Base-by-base conservation (phyloP, 129 eudicot genomes). In the Kitagawia praeruptora region DNA sequence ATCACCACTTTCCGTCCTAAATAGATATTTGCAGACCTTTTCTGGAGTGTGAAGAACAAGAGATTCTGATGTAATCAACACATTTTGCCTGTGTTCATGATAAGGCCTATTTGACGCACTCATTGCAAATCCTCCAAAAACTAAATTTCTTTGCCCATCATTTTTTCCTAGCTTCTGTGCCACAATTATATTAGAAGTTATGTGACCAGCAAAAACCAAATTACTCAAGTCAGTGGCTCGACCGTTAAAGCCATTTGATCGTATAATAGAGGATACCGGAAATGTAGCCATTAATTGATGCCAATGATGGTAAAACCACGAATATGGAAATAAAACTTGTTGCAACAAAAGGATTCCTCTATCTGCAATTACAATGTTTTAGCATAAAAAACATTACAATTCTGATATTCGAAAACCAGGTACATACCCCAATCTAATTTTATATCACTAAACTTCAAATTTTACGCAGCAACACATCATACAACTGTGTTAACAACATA, bases 1-100 rank as follows among this genome's bases (percentile, higher is more conserved):
- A 75, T 86, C 92, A 67, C 92, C 96, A 48, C 31, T 85, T 56
- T 90, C 96, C 3, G 96, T 87, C 85, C 88, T 78, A 75, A 95
- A 90, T 48, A 80, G 87, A 76, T 89, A 95, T 48, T 81, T 83
- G 48, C 87, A 85, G 42, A 80, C 86, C 38, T 82, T 83, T 53
- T 83, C 78, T 23, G 58, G 82, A 23, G 85, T 80, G 82, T 87
- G 87, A 54, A 80, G 87, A 70, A 75, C 81, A 25, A 84, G 82
- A 79, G 85, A 76, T 42, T 86, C 81, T 79, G 96, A 83, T 53
- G 82, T 79, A 42, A 90, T 86, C 76, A 85, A 77, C 56, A 87
- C 90, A 48, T 49, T 75, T 73, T 81, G 67, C 37, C 80, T 79
- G 80, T 44, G 64, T 72, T 67, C 58, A 27, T 77, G 80, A 84